phyloP scores from a whole-genome alignment of 2,329 filamentous ascomycete species.

The Zasmidium angulare region DNA sequence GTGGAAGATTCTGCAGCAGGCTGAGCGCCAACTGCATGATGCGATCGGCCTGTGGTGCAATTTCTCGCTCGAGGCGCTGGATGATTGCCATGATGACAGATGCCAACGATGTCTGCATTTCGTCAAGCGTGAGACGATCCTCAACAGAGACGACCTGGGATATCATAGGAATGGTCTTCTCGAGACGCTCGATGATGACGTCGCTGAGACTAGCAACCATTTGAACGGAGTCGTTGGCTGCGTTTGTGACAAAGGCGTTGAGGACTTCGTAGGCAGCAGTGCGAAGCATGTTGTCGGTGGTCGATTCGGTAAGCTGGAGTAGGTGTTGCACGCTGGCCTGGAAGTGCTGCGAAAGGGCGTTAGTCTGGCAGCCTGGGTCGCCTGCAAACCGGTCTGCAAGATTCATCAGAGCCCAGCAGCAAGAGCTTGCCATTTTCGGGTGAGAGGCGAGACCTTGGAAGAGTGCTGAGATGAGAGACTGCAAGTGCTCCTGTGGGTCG shows the following conservation, averaged over 20 bases:
- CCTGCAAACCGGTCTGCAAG: constrained; percentile 92
- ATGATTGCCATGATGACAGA: constrained; percentile 91
- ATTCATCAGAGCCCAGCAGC: constrained; percentile 99
- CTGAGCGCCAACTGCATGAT: constrained; percentile 90
- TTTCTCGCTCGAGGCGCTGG: constrained; percentile 85
- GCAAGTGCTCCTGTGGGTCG: constrained; percentile 78
- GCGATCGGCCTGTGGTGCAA: constrained; percentile 83
- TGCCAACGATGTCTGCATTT: constrained; percentile 94
- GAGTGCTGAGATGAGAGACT: constrained; percentile 79
- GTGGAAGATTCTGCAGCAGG: constrained; percentile 72
- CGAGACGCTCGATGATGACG: constrained; percentile 85
- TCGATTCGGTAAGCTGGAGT: constrained; percentile 80
- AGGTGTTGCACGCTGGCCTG: constrained; percentile 85
- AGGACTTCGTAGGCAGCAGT: constrained; percentile 97
- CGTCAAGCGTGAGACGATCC: constrained; percentile 91
- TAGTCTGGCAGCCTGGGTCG: constrained; percentile 73
- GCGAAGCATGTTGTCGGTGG: constrained; percentile 83
- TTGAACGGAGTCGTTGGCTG: constrained; percentile 79
- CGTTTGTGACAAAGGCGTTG: constrained; percentile 88
- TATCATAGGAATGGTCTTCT: constrained; percentile 86
- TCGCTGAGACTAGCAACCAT: constrained; percentile 80
- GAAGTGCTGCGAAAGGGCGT: constrained; percentile 88
- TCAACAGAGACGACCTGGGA: constrained; percentile 94
- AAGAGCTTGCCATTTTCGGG: constrained; percentile 95
- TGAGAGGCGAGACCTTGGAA: constrained; percentile 88